A percentile compares a stretch with the other conserved stretches of the same genome.
These are phyloP conservation scores for Kingdonia uniflora DNA, from an alignment of 164 flowering plant species.

Conservation along the genomic window DNA sequence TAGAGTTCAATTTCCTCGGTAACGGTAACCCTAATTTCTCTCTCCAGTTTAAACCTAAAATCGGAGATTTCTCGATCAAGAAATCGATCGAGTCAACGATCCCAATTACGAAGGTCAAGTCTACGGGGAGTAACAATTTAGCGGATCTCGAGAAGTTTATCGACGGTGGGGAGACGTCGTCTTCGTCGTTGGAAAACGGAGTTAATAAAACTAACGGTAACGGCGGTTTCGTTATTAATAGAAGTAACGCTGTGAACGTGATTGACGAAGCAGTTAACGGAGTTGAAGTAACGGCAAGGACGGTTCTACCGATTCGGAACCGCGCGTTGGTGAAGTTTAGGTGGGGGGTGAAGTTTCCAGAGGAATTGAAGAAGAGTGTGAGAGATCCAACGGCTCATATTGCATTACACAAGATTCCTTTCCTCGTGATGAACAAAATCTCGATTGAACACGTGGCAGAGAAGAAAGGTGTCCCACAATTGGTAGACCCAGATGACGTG, in stretches of 20 bases:
- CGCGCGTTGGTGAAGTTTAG: constrained; percentile 36
- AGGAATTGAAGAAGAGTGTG: constrained; percentile 15
- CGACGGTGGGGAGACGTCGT: constrained; percentile 6
- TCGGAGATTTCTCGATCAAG: constrained; percentile 63
- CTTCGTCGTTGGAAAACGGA: constrained; percentile 3
- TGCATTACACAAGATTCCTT: constrained; percentile 29
- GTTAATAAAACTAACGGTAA: neutral
- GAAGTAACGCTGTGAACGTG: neutral
- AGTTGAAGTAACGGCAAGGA: constrained; percentile 41
- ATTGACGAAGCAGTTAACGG: constrained; percentile 27
- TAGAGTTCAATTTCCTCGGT: constrained; percentile 52
- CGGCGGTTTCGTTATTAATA: neutral
- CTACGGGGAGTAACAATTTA: neutral
- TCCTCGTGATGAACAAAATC: constrained; percentile 56
- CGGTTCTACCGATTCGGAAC: constrained; percentile 36
- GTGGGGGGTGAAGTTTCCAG: constrained; percentile 56
- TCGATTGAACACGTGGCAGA: constrained; percentile 51
- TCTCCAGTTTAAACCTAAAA: constrained; percentile 49
- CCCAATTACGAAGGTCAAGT: neutral
- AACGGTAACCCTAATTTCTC: constrained; percentile 48
- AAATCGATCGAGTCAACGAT: constrained; percentile 13
- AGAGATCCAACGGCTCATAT: constrained; percentile 22
- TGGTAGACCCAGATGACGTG: constrained; percentile 25
- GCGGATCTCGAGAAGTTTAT: neutral
- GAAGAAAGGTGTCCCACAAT: neutral